Conservation (phyloP, 1,284 basidiomycete genomes). For the Psilocybe mexicana region DNA sequence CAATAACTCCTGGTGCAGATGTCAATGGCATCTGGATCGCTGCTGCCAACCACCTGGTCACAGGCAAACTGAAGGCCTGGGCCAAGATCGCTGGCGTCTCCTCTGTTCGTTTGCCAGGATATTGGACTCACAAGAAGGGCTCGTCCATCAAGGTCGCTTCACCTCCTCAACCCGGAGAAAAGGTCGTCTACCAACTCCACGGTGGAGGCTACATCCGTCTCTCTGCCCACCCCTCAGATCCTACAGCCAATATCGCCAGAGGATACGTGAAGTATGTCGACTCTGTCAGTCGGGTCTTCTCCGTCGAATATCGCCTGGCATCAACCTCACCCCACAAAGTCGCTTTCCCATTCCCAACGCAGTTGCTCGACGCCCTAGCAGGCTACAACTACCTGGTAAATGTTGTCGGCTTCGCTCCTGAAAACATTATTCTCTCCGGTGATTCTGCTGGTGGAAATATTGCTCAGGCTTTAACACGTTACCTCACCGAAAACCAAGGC, state of each 20-base stretch:
- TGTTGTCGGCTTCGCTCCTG: constrained; percentile 46
- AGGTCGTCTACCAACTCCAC: constrained; percentile 52
- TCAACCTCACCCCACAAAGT: constrained; percentile 34
- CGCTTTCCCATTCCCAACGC: constrained; percentile 57
- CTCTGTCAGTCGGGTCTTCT: constrained; percentile 43
- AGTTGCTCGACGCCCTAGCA: constrained; percentile 61
- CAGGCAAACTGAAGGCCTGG: constrained; percentile 46
- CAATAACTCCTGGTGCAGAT: constrained; percentile 38
- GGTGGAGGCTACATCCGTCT: constrained; percentile 47
- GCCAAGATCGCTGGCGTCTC: constrained; percentile 41
- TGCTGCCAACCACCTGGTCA: constrained; percentile 45
- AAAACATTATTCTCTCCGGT: constrained; percentile 64
- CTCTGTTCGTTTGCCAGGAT: constrained; percentile 51
- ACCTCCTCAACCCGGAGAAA: constrained; percentile 45
- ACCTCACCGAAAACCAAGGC: constrained; percentile 45
- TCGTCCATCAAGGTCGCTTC: constrained; percentile 34
- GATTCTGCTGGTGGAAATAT: constrained; percentile 78
- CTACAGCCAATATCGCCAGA: constrained; percentile 35
- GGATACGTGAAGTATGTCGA: constrained; percentile 38
- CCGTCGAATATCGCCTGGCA: constrained; percentile 52
- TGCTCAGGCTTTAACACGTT: constrained; percentile 56
- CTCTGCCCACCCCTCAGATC: constrained; percentile 44
- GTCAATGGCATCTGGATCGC: constrained; percentile 57
- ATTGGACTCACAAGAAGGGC: constrained; percentile 52
- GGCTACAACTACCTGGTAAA: constrained; percentile 63